phyloP scores from a whole-genome alignment of 2,329 filamentous ascomycete species.

The Scedosporium dehoogii region DNA sequence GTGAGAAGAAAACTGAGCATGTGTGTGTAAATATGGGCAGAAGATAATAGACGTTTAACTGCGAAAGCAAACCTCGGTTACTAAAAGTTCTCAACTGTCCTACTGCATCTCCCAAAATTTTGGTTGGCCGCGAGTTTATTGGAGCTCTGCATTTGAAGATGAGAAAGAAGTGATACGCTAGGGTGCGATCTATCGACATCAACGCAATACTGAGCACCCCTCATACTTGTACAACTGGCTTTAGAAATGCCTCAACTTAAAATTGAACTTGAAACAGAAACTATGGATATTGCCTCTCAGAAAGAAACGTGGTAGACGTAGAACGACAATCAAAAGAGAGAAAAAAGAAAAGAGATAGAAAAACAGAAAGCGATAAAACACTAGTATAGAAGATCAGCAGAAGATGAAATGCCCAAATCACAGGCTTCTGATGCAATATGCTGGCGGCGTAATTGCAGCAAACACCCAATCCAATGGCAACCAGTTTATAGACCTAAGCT shows the following conservation, averaged over 20 bases:
- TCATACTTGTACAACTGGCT: neutral
- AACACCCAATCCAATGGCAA: neutral
- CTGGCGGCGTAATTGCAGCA: neutral
- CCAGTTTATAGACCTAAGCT: slow-evolving; percentile 4
- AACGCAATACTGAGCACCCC: too few relatives aligned
- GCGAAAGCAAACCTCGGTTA: neutral
- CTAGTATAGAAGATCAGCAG: neutral
- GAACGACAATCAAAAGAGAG: neutral
- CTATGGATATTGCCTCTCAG: neutral
- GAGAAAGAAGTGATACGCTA: too few relatives aligned
- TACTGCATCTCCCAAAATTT: neutral
- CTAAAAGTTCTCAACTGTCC: neutral
- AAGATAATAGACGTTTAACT: neutral
- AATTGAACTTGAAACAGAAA: neutral
- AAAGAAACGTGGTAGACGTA: neutral
- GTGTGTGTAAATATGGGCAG: neutral
- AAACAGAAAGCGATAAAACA: slow-evolving; percentile 1
- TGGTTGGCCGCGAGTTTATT: too few relatives aligned
- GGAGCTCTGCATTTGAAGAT: too few relatives aligned
- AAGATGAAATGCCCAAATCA: neutral
- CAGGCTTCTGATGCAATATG: neutral
- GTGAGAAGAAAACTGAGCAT: neutral
- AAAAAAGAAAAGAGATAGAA: neutral
- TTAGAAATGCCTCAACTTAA: neutral
- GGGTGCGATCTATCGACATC: too few relatives aligned